Percentiles rank a stretch among this genome's conserved stretches.
Evolutionary conservation across 306 rosid species (phyloP).

Genomic region (Cyamopsis tetragonoloba): DNA sequence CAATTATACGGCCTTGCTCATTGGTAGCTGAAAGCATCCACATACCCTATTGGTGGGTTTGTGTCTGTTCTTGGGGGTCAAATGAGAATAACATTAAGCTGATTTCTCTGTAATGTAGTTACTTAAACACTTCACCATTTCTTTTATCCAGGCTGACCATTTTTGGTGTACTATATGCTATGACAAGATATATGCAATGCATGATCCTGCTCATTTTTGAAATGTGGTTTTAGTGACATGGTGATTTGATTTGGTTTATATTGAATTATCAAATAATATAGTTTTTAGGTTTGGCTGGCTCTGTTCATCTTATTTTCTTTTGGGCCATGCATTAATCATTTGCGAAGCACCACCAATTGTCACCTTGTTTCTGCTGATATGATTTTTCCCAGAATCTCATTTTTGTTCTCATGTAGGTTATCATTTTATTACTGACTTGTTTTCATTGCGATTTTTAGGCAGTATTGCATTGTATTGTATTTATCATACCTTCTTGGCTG

Average conservation of each 20-base stretch:
- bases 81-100: not conserved
- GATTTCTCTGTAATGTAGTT: not conserved
- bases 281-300: not conserved
- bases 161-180: constrained; percentile 9
- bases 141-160: not conserved
- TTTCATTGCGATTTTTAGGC: not conserved
- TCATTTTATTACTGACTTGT: not conserved
- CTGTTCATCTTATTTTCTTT: not conserved
- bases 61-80: not conserved
- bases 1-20: not conserved
- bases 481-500: not conserved
- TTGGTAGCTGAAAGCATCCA: not conserved
- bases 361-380: not conserved
- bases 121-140: not conserved
- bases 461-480: not conserved
- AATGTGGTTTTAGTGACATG: not conserved
- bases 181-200: not conserved
- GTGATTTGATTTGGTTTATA: not conserved
- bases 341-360: not conserved
- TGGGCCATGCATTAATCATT: not conserved
- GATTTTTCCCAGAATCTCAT: not conserved
- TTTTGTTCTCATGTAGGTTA: not conserved
- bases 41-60: not conserved
- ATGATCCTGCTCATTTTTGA: not conserved
- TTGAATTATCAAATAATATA: not conserved